Base-by-base conservation (phyloP, 257 asterid genomes). In the Salvia hispanica region DNA sequence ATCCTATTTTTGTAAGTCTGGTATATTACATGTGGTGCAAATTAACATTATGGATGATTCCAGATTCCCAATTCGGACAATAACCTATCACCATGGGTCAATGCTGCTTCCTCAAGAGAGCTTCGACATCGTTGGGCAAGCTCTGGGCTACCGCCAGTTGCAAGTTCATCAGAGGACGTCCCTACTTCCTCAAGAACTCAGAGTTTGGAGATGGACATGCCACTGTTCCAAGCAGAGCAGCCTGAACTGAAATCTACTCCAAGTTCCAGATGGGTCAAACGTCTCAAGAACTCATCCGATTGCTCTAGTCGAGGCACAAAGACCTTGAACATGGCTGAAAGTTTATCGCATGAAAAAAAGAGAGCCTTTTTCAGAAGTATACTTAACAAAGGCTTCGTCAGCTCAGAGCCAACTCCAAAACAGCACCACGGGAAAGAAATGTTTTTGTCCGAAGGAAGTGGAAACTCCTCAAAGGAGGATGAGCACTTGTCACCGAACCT, bases 141-240 rank as follows among this genome's bases (percentile, higher is more conserved):
- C 51, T 37, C 64, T 37, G 63, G 56, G 57, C 15, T 76, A 60
- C 76, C 85, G 56, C 83, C 73, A 33, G 69, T 67, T 37, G 75
- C 76, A 6, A 70, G 75, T 62, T 61, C 79, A 31, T 72, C 73
- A 25, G 83, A 82, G 44, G 70, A 80, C 14, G 54, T 43, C 16
- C 81, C 81, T 25, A 78, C 76, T 79, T 79, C 88, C 55, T 88
- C 98, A 16, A 82, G 82, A 73, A 91, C 98, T 51, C 85, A 89
- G 77, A 88, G 95, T 82, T 70, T 91, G 76, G 98, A 89, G 52
- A 76, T 85, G 83, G 94, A 87, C 67, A 56, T 66, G 28, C 76
- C 81, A 45, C 66, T 83, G 12, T 81, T 77, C 15, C 81, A 78
- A 66, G 78, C 86, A 34, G 88, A 83, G 66, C 85, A 62, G 52